Percentiles rank a stretch among this genome's conserved stretches.
phyloP scores from a whole-genome alignment of 1,139 yeast genomes.

The Saccharomyces hybrid region DNA sequence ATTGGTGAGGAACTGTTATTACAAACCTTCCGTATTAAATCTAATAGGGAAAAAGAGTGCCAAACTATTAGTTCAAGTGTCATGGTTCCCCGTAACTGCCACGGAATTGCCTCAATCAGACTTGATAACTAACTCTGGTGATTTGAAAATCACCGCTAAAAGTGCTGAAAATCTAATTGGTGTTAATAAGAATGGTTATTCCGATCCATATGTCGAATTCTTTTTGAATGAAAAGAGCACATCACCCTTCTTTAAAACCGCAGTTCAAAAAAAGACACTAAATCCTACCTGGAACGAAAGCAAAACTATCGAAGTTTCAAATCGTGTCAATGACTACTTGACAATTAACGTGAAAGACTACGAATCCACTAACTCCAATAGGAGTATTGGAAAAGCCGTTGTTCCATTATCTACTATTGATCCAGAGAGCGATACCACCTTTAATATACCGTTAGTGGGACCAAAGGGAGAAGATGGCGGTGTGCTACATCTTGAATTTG shows the following conservation, averaged over 20 bases:
- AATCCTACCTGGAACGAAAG: constrained; percentile 77
- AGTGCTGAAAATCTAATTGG: constrained; percentile 61
- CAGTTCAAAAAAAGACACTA: constrained; percentile 73
- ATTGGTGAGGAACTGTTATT: constrained; percentile 56
- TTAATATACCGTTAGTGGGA: constrained; percentile 44
- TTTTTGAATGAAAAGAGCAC: constrained; percentile 52
- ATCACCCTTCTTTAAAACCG: constrained; percentile 50
- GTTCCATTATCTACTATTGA: constrained; percentile 56
- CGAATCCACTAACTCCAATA: constrained; percentile 88
- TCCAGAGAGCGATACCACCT: constrained; percentile 43
- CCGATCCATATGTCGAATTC: constrained; percentile 78
- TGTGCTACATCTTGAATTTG: constrained; percentile 44
- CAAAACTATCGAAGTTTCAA: constrained; percentile 39
- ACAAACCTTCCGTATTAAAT: constrained; percentile 46
- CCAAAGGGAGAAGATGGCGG: constrained; percentile 53
- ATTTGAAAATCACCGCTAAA: constrained; percentile 48
- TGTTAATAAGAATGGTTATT: constrained; percentile 79
- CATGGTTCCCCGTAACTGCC: constrained; percentile 68
- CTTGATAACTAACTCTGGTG: constrained; percentile 66
- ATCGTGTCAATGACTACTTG: constrained; percentile 53
- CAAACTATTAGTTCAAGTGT: constrained; percentile 48
- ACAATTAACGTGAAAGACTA: constrained; percentile 63
- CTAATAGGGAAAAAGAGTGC: constrained; percentile 41
- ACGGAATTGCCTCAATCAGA: constrained; percentile 63
- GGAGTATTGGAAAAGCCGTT: constrained; percentile 57